phyloP scores from a whole-genome alignment of 768 basidiomycete species.

The Rhodotorula taiwanensis region DNA sequence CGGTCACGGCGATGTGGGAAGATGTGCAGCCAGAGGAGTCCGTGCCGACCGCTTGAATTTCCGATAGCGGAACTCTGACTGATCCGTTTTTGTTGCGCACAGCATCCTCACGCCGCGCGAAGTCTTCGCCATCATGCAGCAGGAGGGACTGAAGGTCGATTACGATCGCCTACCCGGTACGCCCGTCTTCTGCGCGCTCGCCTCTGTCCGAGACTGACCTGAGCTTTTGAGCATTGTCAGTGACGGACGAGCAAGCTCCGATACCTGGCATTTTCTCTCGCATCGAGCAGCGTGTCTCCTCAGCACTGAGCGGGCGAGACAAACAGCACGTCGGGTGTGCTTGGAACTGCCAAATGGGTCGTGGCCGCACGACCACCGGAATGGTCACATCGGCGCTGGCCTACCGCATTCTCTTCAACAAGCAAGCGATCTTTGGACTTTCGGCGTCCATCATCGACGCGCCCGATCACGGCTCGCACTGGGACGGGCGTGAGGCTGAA shows the following conservation, averaged over 20 bases:
- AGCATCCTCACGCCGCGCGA: constrained; percentile 74
- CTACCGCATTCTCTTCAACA: constrained; percentile 35
- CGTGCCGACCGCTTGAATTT: background rate
- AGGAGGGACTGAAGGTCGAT: constrained; percentile 68
- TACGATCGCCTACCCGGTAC: constrained; percentile 31
- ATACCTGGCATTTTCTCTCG: constrained; percentile 77
- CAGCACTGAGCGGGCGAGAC: constrained; percentile 43
- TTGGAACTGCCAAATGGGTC: constrained; percentile 95
- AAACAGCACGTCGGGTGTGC: constrained; percentile 38
- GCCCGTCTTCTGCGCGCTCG: constrained; percentile 50
- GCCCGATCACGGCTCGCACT: constrained; percentile 8
- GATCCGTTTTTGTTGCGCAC: constrained; percentile 19
- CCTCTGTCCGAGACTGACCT: constrained; percentile 53
- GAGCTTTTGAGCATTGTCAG: constrained; percentile 55
- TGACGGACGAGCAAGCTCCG: constrained; percentile 95
- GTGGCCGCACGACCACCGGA: constrained; percentile 76
- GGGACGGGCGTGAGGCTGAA: constrained; percentile 31
- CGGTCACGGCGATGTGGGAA: constrained; percentile 93
- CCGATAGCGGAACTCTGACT: fast-evolving
- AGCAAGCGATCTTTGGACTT: constrained; percentile 33
- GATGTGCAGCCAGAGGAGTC: constrained; percentile 51
- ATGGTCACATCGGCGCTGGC: constrained; percentile 50
- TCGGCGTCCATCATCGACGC: constrained; percentile 24
- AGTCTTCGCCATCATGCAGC: constrained; percentile 34
- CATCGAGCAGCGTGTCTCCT: constrained; percentile 63